Base-by-base conservation (phyloP, 139 green algal genomes). In the Pleodorina starrii region DNA sequence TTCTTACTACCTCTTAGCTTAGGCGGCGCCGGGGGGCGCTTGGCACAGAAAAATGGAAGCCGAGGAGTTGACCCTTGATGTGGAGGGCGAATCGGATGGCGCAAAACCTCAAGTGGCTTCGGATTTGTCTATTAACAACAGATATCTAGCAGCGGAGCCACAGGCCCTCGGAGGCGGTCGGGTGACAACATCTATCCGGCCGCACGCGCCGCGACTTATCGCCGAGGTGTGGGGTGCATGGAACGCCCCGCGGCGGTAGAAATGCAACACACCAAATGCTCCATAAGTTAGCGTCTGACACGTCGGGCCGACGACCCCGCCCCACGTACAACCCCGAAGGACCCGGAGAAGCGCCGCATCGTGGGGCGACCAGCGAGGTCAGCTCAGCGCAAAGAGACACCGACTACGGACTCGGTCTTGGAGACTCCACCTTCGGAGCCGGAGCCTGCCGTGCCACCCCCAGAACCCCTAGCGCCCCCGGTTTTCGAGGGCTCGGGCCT, bases 401-500 rank as follows among this genome's bases (percentile, higher is more conserved):
- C 25, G 11, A 12, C 29, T 0, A 11, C 35, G 5, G 43, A 79
- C 0, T 5, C 40, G 46, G 5, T 73, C 9, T 35, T 23, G 46
- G 46, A 89, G 48, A 3, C 48, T 0, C 4, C 69, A 19, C 72
- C 72, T 57, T 9, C 35, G 48, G n/a, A 42, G 36, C 63, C 44
- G 19, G 5, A 82, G 73, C 76, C 29, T 1, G 17, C 6, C 23
- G 27, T 7, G 27, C 0, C 77, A 1, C 46, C n/a, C 1, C 60
- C 60, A 29, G 12, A 60, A 2, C 69, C 73, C 40, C 50, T 72
- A 35, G 19, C 72, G 4, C 73, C 69, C 9, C 54, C 73, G 7
- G 51, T 90, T 6, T 90, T 90, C 43, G 85, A 90, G 51, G 71
- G 85, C 16, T 19, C 54, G 0, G 85, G 85, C 2, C 50, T 90